Evolutionary conservation across 2,329 filamentous ascomycete species (phyloP).

Genomic region (Paraphaeosphaeria minitans): DNA sequence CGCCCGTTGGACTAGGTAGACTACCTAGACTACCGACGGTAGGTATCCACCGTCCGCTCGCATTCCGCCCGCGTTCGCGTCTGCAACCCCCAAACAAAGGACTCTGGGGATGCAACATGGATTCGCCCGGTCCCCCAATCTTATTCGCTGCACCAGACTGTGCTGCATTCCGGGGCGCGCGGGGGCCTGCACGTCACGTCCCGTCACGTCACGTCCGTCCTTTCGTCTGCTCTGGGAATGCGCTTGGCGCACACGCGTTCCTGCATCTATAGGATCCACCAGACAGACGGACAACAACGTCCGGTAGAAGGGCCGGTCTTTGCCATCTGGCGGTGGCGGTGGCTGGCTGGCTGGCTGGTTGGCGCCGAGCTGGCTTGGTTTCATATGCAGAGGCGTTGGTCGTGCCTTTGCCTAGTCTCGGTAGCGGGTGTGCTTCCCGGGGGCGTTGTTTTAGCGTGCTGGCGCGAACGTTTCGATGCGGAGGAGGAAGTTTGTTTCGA

Average conservation of each 20-base stretch:
- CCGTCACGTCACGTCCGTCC: too few species aligned
- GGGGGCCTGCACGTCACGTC: not conserved
- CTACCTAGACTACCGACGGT: too few species aligned
- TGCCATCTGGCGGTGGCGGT: not conserved
- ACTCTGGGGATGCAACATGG: not conserved
- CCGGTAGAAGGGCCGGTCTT: constrained; percentile 1
- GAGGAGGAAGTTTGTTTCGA: too few species aligned
- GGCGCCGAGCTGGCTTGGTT: not conserved
- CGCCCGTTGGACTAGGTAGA: too few species aligned
- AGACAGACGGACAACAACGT: too few species aligned
- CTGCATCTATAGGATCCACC: not conserved
- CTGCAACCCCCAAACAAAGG: not conserved
- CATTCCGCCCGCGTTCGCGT: not conserved
- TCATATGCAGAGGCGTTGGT: not conserved
- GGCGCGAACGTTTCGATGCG: not conserved
- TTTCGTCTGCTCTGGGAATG: too few species aligned
- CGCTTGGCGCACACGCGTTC: not conserved
- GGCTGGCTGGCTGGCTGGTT: too few species aligned
- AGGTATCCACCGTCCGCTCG: too few species aligned
- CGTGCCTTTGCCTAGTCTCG: too few species aligned
- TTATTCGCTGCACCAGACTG: not conserved
- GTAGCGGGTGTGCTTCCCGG: not conserved
- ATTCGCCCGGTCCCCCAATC: not conserved
- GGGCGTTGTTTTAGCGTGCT: constrained; percentile 4
- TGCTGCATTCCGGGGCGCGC: not conserved